phyloP scores from a whole-genome alignment of 2,329 filamentous ascomycete species.

The Periconia macrospinosa region DNA sequence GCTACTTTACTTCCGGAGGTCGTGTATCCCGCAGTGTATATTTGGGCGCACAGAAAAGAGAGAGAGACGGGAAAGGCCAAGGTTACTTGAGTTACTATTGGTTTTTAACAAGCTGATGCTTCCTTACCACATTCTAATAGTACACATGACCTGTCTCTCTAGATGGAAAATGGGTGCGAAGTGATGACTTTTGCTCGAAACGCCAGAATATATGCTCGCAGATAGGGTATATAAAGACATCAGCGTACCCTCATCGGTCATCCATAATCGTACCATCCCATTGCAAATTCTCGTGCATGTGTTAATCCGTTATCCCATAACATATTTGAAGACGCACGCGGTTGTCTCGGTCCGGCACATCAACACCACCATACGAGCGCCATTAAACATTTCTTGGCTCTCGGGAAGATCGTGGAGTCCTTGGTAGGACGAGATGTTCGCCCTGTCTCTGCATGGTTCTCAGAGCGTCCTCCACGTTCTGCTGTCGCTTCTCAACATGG shows the following conservation, averaged over 20 bases:
- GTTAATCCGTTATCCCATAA: neutral
- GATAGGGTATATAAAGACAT: conserved; percentile 1
- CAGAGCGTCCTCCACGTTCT: conserved; percentile 53
- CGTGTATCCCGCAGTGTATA: conserved; percentile 43
- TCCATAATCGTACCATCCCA: too few species aligned
- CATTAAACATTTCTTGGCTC: conserved; percentile 11
- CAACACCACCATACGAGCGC: too few species aligned
- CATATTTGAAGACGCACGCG: neutral
- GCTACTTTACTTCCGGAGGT: conserved; percentile 44
- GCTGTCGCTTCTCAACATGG: conserved; percentile 52
- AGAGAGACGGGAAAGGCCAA: conserved; percentile 15
- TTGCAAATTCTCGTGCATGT: neutral
- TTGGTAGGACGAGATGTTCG: conserved; percentile 51
- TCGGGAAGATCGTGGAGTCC: conserved; percentile 39
- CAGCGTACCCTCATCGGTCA: neutral
- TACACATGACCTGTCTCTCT: neutral
- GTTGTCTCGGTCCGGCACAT: too few species aligned
- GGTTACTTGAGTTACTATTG: neutral
- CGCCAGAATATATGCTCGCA: neutral
- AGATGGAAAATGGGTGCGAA: neutral
- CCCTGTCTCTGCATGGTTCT: conserved; percentile 59
- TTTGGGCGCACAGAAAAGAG: conserved; percentile 34
- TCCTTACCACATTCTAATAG: too few species aligned
- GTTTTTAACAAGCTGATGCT: too few species aligned
- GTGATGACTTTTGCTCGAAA: neutral